Evolutionary conservation across 352 stramenopile species (phyloP), one percentile per base, ranked within the genome.

Genomic region (Pythium oligandrum): DNA sequence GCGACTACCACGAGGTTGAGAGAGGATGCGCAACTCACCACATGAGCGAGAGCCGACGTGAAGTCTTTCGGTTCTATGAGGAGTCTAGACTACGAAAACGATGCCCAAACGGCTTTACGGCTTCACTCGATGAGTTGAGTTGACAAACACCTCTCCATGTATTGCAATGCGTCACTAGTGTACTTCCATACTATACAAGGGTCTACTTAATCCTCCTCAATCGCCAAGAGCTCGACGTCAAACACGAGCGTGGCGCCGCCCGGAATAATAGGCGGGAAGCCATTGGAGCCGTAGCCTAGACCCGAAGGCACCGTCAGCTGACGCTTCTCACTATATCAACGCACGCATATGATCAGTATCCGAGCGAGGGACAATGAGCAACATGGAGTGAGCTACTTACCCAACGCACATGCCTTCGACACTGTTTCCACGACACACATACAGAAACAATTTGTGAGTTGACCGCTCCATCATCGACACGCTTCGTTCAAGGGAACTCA

Each of bases 211-310:
- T 26, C 17, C 17, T 26, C 17, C 69, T 84, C 90, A 65, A 99
- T 97, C 59, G 98, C 82, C 53, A 99, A 75, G 57, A 99, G 88
- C 78, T 99, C 96, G 50, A 99, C 95, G 59, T 94, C 88, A 68
- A 99, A 99, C 38, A 99, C 86, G 38, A 99, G 81, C 47, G 94
- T 97, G 10, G 93, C 88, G 60, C 92, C 90, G 56, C 73, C 92
- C 9, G 87, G 88, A 67, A 99, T 99, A 68, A 94, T 97, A 11
- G 80, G 88, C 46, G 86, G 88, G 39, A 83, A 90, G 35, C 95
- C 96, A 47, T 79, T 67, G 71, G 97, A 83, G 61, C 97, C 96
- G 74, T 99, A 99, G 36, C 75, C 97, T 39, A 99, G 49, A 49
- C 72, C 75, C 44, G 85, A 92, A 11, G 85, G 85, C 55, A 95